phyloP scores from a whole-genome alignment of 208 protist species.

The Leishmania aethiopica region DNA sequence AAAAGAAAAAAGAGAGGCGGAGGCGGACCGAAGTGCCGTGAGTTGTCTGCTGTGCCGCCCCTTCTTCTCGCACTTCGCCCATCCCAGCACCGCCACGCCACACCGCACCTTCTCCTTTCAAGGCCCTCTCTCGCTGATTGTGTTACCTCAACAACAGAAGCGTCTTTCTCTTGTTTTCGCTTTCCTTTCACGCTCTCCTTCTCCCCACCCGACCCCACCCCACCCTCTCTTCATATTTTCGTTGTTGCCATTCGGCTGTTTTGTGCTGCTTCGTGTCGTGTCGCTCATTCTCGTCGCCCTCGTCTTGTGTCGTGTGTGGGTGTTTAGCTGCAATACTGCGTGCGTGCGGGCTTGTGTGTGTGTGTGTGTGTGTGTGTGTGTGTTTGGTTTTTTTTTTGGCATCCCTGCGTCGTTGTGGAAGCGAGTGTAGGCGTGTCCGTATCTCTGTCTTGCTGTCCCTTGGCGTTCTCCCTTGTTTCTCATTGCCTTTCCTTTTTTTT shows the following conservation, averaged over 20 bases:
- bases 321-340: neutral
- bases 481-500: too few species aligned
- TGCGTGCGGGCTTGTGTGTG: too few species aligned
- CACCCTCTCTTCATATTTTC: neutral
- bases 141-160: neutral
- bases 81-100: neutral
- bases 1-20: neutral
- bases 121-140: neutral
- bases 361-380: neutral
- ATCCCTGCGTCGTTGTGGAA: neutral
- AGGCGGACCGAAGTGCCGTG: neutral
- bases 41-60: neutral
- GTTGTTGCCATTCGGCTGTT: neutral
- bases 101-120: neutral
- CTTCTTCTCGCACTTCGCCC: neutral
- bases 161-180: conserved; percentile 6
- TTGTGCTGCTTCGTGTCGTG: neutral
- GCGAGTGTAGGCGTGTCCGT: neutral
- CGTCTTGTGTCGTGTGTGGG: neutral
- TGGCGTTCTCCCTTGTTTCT: neutral
- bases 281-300: neutral
- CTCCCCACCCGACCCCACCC: too few species aligned
- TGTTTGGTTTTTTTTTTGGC: neutral
- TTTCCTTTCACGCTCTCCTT: neutral
- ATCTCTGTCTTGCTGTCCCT: neutral